These are phyloP conservation scores for Persicaria maculosa DNA, from an alignment of 148 eudicot species.

Conservation along the genomic window DNA sequence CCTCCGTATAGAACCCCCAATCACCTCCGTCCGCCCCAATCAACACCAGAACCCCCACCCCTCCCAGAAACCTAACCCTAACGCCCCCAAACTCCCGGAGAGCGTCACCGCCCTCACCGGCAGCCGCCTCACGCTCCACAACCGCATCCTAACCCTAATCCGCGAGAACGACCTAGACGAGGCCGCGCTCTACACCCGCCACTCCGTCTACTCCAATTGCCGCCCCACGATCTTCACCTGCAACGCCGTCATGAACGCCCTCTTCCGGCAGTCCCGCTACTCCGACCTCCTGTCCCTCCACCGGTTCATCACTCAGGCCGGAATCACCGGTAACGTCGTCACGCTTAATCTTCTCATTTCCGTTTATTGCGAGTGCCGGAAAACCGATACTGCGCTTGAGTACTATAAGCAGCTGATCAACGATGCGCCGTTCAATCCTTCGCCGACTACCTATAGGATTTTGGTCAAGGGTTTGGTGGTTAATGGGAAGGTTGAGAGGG, in stretches of 20 bases:
- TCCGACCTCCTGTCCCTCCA: conserved; percentile 77
- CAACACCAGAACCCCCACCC: conserved; percentile 19
- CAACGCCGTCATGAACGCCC: conserved; percentile 72
- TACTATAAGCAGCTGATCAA: conserved; percentile 68
- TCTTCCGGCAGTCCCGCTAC: conserved; percentile 53
- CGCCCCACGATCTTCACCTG: conserved; percentile 87
- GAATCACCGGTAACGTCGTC: conserved; percentile 59
- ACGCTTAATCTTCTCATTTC: conserved; percentile 65
- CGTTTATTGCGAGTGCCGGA: conserved; percentile 68
- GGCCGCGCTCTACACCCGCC: conserved; percentile 78
- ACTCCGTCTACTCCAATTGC: conserved; percentile 83
- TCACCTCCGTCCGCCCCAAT: conserved; percentile 40
- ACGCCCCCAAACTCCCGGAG: conserved; percentile 74
- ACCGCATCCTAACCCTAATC: conserved; percentile 62
- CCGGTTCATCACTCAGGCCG: conserved; percentile 85
- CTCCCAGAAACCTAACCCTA: conserved; percentile 39
- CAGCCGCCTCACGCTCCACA: conserved; percentile 72
- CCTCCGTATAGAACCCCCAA: conserved; percentile 80
- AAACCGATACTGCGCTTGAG: conserved; percentile 69
- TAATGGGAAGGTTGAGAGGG: conserved; percentile 61
- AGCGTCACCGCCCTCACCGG: conserved; percentile 55
- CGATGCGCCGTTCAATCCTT: conserved; percentile 79
- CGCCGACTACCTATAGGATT: conserved; percentile 54
- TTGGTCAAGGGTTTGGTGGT: conserved; percentile 71
- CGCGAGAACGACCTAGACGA: conserved; percentile 83